Evolutionary conservation across 2,329 filamentous ascomycete species (phyloP).

Genomic region (Paecilomyces sp.): DNA sequence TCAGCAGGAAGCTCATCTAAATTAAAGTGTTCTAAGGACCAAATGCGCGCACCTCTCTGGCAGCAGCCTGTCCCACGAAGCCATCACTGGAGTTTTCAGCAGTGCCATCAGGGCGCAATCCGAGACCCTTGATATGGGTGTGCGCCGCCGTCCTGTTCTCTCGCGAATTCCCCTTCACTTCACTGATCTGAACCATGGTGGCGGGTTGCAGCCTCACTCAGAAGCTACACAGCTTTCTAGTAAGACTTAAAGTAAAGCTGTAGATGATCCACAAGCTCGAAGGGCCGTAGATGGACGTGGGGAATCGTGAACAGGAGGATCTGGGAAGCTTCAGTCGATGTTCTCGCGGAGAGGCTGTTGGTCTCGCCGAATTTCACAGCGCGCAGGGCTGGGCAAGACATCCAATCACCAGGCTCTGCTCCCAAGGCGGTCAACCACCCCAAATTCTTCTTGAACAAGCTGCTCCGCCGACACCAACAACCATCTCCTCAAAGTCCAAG

Average conservation of each 20-base stretch:
- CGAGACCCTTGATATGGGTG: constrained; percentile 95
- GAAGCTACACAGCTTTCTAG: constrained; percentile 11
- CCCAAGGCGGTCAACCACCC: constrained; percentile 28
- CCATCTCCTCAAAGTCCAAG: background rate
- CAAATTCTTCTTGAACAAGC: constrained; percentile 11
- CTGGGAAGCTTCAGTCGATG: background rate
- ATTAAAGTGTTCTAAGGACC: background rate
- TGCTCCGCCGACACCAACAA: constrained; percentile 1
- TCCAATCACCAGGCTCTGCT: constrained; percentile 18
- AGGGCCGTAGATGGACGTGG: background rate
- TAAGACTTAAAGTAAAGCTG: constrained; percentile 4
- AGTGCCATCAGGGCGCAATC: constrained; percentile 75
- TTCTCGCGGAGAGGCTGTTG: background rate
- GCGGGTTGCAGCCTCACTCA: constrained; percentile 17
- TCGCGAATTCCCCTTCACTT: constrained; percentile 89
- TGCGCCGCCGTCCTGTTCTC: constrained; percentile 95
- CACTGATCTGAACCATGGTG: constrained; percentile 79
- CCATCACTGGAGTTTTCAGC: constrained; percentile 74
- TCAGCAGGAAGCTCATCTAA: constrained; percentile 3
- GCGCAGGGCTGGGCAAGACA: constrained; percentile 17
- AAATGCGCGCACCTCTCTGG: constrained; percentile 68
- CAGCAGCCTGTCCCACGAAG: constrained; percentile 81
- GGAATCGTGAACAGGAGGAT: background rate
- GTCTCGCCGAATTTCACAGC: constrained; percentile 26
- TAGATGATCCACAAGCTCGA: background rate